Conservation (phyloP, 129 eudicot species). For the Erigeron canadensis region DNA sequence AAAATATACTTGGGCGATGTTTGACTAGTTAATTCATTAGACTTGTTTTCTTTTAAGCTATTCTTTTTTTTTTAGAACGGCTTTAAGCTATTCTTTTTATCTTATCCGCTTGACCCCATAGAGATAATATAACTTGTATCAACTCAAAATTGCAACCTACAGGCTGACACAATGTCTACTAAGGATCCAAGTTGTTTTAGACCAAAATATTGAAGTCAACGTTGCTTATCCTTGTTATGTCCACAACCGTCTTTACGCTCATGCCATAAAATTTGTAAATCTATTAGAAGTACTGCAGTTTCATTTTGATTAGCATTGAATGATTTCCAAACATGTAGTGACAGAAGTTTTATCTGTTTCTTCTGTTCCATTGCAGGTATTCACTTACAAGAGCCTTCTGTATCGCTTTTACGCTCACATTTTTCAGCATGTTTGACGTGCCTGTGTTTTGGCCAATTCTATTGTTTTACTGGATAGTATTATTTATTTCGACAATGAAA, state of each 20-base stretch:
- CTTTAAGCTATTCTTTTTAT: neutral
- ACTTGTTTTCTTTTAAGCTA: neutral
- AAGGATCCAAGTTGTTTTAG: neutral
- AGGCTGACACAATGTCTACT: neutral
- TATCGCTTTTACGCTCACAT: slow-evolving; percentile 62
- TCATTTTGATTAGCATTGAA: slow-evolving; percentile 7
- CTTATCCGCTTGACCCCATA: neutral
- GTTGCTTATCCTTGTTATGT: neutral
- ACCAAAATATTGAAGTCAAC: neutral
- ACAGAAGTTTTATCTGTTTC: slow-evolving; percentile 10
- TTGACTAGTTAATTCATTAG: neutral
- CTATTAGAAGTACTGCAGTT: neutral
- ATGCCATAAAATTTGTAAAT: neutral
- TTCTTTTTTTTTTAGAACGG: too few species aligned
- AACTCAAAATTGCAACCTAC: neutral
- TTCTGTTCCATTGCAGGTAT: slow-evolving; percentile 43
- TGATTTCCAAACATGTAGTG: neutral
- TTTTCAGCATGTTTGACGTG: slow-evolving; percentile 75
- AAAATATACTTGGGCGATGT: too few species aligned
- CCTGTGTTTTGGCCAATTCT: slow-evolving; percentile 91
- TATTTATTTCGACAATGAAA: slow-evolving; percentile 64
- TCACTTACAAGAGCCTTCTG: slow-evolving; percentile 67
- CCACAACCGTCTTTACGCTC: neutral
- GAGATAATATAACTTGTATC: neutral
- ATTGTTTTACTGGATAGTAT: slow-evolving; percentile 71